Evolutionary conservation across 1,284 basidiomycete species (phyloP).

Genomic region (Ceratobasidium sp.): DNA sequence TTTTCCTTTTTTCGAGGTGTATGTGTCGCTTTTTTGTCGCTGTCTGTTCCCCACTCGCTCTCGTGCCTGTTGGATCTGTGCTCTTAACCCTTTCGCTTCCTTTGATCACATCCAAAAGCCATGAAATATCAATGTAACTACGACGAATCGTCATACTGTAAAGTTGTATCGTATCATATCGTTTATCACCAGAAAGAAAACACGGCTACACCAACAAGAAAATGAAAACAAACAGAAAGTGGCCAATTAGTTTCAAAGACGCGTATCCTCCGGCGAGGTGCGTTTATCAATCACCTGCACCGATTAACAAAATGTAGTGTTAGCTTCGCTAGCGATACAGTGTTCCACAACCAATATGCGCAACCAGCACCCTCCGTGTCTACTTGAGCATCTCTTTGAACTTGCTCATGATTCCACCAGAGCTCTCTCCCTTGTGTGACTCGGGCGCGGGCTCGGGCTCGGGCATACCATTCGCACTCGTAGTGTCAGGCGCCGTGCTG

Average conservation of each 20-base stretch:
- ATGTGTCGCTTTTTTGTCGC: constrained; percentile 9
- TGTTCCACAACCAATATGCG: constrained; percentile 20
- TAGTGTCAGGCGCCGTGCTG: constrained; percentile 15
- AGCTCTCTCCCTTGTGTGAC: constrained; percentile 21
- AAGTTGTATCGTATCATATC: constrained; percentile 11
- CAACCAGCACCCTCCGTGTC: constrained; percentile 23
- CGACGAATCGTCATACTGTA: constrained; percentile 10
- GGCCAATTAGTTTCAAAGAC: background rate
- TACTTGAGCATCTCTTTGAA: constrained; percentile 44
- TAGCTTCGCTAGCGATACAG: constrained; percentile 43
- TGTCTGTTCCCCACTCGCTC: background rate
- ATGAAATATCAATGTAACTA: constrained; percentile 39
- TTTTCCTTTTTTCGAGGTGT: background rate
- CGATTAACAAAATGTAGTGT: constrained; percentile 31
- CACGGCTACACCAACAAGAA: constrained; percentile 6
- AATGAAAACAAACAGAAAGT: background rate
- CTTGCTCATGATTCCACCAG: constrained; percentile 36
- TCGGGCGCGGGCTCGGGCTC: constrained; percentile 7
- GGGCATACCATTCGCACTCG: background rate
- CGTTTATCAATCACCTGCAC: constrained; percentile 28
- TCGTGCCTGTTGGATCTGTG: background rate
- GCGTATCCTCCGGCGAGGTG: constrained; percentile 17
- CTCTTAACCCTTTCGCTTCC: background rate
- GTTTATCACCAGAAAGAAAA: constrained; percentile 25
- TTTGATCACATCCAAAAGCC: constrained; percentile 19